Percentiles rank a stretch among this genome's conserved stretches.
Conservation (phyloP, 495 filamentous ascomycete genomes). For the Aspergillus cavernicola region DNA sequence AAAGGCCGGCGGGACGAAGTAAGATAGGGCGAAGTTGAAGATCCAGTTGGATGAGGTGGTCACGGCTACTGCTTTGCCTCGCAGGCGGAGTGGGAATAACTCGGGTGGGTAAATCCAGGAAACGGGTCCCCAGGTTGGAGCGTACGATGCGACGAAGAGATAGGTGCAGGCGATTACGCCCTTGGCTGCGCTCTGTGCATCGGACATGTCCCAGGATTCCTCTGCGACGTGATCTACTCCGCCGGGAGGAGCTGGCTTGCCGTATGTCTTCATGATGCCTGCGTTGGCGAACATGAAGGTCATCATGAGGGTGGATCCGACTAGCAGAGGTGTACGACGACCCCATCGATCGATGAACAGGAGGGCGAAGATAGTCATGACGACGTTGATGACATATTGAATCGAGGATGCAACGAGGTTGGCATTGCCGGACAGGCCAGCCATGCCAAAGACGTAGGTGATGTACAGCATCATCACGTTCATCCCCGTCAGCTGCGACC, state of each 20-base stretch:
- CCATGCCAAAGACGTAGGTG: constrained; percentile 37
- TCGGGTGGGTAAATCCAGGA: constrained; percentile 65
- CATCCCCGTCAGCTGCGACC: constrained; percentile 81
- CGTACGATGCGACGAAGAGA: constrained; percentile 60
- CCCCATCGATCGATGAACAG: constrained; percentile 61
- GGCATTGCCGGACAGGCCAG: constrained; percentile 31
- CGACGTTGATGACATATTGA: constrained; percentile 62
- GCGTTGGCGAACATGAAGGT: constrained; percentile 67
- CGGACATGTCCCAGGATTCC: constrained; percentile 35
- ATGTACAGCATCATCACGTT: constrained; percentile 69
- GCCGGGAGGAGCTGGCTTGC: constrained; percentile 44
- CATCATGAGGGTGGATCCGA: constrained; percentile 65
- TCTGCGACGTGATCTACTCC: constrained; percentile 35
- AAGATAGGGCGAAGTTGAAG: constrained; percentile 74
- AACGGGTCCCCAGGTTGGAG: constrained; percentile 57
- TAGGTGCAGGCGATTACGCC: constrained; percentile 64
- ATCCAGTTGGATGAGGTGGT: constrained; percentile 70
- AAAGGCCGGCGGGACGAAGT: constrained; percentile 70
- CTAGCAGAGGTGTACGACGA: constrained; percentile 57
- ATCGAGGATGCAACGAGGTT: constrained; percentile 61
- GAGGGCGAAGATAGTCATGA: constrained; percentile 50
- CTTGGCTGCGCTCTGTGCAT: constrained; percentile 40
- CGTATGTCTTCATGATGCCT: constrained; percentile 54
- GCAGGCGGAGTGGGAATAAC: constrained; percentile 59
- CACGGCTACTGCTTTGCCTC: constrained; percentile 63